phyloP scores from a whole-genome alignment of 1,284 basidiomycete genomes.

The Volvariella surrecta region DNA sequence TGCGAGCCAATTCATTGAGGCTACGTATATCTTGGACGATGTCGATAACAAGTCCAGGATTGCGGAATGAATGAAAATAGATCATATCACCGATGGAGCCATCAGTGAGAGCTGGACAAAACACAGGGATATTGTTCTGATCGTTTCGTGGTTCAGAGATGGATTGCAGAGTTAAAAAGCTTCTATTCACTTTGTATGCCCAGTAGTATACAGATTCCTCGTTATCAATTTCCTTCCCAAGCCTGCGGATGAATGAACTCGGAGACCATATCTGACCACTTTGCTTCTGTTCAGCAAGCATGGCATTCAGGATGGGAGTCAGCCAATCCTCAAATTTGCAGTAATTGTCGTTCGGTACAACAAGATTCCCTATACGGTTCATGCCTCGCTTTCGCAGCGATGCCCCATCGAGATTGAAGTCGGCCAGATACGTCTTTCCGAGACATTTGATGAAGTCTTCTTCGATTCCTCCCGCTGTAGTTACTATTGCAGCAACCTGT shows the following conservation, averaged over 20 bases:
- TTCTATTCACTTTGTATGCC: slow-evolving; percentile 86
- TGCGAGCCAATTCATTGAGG: slow-evolving; percentile 87
- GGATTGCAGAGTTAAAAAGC: slow-evolving; percentile 13
- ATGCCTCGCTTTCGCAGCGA: slow-evolving; percentile 82
- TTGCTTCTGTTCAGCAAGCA: slow-evolving; percentile 84
- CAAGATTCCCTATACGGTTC: slow-evolving; percentile 97
- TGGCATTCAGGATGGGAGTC: slow-evolving; percentile 84
- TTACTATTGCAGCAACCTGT: slow-evolving; percentile 86
- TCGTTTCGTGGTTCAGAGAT: slow-evolving; percentile 17
- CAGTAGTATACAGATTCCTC: slow-evolving; percentile 98
- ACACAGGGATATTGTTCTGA: slow-evolving; percentile 98
- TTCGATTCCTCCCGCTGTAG: slow-evolving; percentile 97
- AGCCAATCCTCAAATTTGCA: slow-evolving; percentile 99
- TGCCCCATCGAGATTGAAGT: slow-evolving; percentile 89
- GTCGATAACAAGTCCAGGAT: slow-evolving; percentile 84
- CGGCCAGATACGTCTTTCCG: slow-evolving; percentile 90
- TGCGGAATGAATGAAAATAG: slow-evolving; percentile 96
- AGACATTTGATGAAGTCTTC: slow-evolving; percentile 99
- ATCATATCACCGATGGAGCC: slow-evolving; percentile 99
- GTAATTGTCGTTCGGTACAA: slow-evolving; percentile 98
- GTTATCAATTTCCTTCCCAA: slow-evolving; percentile 95
- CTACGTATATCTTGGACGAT: slow-evolving; percentile 92
- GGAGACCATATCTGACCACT: slow-evolving; percentile 84
- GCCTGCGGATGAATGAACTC: slow-evolving; percentile 84
- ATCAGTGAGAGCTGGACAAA: slow-evolving; percentile 97